Evolutionary conservation across 805 yeast species (phyloP).

Genomic region (Ogataea methanolica): DNA sequence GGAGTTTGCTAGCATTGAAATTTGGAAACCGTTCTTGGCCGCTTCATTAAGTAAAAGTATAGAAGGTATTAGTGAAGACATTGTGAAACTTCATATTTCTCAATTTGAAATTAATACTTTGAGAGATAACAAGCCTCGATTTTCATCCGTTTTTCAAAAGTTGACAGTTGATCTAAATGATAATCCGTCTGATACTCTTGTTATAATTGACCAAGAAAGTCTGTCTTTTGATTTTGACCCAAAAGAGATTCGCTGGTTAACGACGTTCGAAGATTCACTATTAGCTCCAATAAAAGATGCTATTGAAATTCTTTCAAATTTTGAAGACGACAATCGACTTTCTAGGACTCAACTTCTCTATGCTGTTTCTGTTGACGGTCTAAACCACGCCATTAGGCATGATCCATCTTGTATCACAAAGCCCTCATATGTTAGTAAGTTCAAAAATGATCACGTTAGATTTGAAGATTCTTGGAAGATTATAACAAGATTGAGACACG

Average conservation of each 20-base stretch:
- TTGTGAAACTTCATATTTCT: conserved; percentile 5
- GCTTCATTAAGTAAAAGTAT: conserved; percentile 20
- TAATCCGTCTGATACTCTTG: not conserved
- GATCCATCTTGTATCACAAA: conserved; percentile 90
- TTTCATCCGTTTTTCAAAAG: conserved; percentile 6
- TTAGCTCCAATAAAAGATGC: conserved; percentile 7
- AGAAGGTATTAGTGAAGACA: conserved; percentile 1
- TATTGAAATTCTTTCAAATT: conserved; percentile 3
- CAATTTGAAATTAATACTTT: conserved; percentile 11
- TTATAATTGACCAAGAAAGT: conserved; percentile 13
- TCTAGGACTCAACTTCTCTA: conserved; percentile 38
- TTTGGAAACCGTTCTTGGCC: conserved; percentile 35
- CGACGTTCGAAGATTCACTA: conserved; percentile 5
- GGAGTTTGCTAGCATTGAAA: conserved; percentile 27
- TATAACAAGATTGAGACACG: conserved; percentile 72
- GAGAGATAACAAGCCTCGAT: conserved; percentile 7
- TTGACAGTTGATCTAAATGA: conserved; percentile 1
- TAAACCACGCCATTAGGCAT: conserved; percentile 49
- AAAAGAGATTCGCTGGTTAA: conserved; percentile 16
- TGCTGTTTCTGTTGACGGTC: conserved; percentile 35
- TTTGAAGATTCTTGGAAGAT: conserved; percentile 86
- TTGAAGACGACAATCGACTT: conserved; percentile 10
- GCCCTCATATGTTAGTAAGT: conserved; percentile 76
- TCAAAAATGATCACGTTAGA: conserved; percentile 69
- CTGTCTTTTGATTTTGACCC: conserved; percentile 19